These are phyloP conservation scores for Pelargonium hybrid DNA, from an alignment of 441 rosid species.

Conservation along the genomic window DNA sequence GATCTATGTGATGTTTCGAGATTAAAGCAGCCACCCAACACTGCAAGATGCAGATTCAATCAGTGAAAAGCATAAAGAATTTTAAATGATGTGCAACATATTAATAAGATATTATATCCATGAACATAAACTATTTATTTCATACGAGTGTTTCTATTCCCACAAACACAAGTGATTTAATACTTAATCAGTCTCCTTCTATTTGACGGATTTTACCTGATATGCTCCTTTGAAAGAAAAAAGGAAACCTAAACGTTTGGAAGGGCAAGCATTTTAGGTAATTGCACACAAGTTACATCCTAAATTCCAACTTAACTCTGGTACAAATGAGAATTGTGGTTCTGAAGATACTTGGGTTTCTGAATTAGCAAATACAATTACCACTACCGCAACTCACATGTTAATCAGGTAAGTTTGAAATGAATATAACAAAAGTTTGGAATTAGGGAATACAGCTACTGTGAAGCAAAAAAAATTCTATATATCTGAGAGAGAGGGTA, in stretches of 20 bases:
- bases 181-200: not conserved
- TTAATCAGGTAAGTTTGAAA: not conserved
- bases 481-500: not conserved
- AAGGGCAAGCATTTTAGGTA: not conserved
- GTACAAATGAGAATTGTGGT: not conserved
- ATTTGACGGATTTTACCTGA: not conserved
- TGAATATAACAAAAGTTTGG: not conserved
- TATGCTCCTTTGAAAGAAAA: not conserved
- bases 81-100: not conserved
- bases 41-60: conserved; percentile 22
- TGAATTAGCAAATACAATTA: not conserved
- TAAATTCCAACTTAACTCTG: too few relatives aligned
- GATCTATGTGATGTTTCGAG: conserved; percentile 49
- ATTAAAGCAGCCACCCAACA: conserved; percentile 75
- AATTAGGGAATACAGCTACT: not conserved
- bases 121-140: not conserved
- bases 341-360: not conserved
- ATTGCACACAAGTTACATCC: not conserved
- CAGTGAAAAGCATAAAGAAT: not conserved
- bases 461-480: too few relatives aligned
- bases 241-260: not conserved
- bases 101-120: not conserved
- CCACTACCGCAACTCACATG: not conserved
- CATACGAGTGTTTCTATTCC: not conserved
- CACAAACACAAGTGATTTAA: not conserved